A percentile compares a stretch with the other conserved stretches of the same genome.
These are phyloP conservation scores for Rhodotorula sp. DNA, from an alignment of 1,284 basidiomycete genomes.

Conservation along the genomic window DNA sequence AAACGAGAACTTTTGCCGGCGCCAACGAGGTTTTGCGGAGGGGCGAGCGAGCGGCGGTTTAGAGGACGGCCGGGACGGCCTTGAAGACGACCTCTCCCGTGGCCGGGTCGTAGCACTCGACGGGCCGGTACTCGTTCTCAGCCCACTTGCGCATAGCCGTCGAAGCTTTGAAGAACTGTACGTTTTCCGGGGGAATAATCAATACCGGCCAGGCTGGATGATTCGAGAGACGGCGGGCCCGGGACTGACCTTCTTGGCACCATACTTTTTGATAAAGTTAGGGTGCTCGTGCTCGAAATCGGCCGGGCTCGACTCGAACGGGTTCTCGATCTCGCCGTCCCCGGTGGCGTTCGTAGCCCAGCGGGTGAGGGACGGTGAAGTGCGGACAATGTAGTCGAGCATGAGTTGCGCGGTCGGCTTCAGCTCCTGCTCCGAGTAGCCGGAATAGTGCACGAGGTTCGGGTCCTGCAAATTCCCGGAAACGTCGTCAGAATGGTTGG, in stretches of 20 bases:
- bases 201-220: background rate
- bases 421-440: conserved; percentile 78
- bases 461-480: conserved; percentile 59
- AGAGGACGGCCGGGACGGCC: conserved; percentile 6
- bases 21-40: background rate
- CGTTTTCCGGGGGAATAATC: background rate
- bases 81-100: background rate
- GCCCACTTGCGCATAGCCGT: conserved; percentile 36
- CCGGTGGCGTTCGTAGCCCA: conserved; percentile 48
- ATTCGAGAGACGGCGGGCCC: background rate
- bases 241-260: conserved; percentile 34
- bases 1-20: too few relatives aligned
- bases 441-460: conserved; percentile 87
- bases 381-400: conserved; percentile 82
- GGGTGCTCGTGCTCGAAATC: conserved; percentile 60
- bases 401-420: conserved; percentile 86
- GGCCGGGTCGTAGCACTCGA: conserved; percentile 5
- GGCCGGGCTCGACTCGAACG: conserved; percentile 30
- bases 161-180: conserved; percentile 41
- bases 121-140: conserved; percentile 26
- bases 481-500: background rate
- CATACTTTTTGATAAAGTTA: conserved; percentile 62
- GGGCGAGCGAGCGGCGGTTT: background rate
- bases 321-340: conserved; percentile 24
- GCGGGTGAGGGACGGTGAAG: conserved; percentile 23